Base-by-base conservation (phyloP, 768 basidiomycete genomes). In the Suillus brevipes region DNA sequence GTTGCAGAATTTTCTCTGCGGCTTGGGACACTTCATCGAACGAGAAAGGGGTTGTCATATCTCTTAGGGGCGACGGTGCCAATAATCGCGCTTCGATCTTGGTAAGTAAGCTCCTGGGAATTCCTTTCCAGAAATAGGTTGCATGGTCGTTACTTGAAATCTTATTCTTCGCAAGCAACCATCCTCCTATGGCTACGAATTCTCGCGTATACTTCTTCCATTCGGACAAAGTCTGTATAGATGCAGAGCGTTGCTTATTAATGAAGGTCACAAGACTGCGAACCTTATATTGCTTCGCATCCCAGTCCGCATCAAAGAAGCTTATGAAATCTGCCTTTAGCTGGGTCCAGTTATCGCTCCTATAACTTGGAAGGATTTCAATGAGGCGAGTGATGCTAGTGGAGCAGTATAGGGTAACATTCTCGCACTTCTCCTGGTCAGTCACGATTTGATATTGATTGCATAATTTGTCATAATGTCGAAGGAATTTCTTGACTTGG, bases 331-430 rank as follows among this genome's bases (percentile, higher is more conserved):
- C 62, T 6, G 37, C 34, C 0, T 63, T 57, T 2, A 69, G 25
- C 1, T 49, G 3, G 1, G 7, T 6, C 69, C 69, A 69, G 23
- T 60, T 10, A 0, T 38, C 1, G 5, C 1, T 59, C 6, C 31
- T 52, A 10, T 45, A 68, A 7, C 52, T 47, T 40, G 65, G 53
- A 12, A 63, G 28, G 6, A 38, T 55, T 18, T 62, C 25, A 0
- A 68, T 68, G 16, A 65, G 36, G 10, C 61, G 50, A 14, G 58
- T 31, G 13, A 65, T 64, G 13, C 56, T 25, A 1, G 58, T 25
- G 0, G 66, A 67, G 25, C 68, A 69, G 42, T 69, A 69, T 5
- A 64, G 47, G 9, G 65, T 34, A 23, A 67, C 34, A 20, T 43
- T 65, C 14, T 67, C 61, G 28, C 68, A 69, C 58, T 57, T 50